phyloP scores from a whole-genome alignment of 148 eudicot genomes.

The Cornus suecica region DNA sequence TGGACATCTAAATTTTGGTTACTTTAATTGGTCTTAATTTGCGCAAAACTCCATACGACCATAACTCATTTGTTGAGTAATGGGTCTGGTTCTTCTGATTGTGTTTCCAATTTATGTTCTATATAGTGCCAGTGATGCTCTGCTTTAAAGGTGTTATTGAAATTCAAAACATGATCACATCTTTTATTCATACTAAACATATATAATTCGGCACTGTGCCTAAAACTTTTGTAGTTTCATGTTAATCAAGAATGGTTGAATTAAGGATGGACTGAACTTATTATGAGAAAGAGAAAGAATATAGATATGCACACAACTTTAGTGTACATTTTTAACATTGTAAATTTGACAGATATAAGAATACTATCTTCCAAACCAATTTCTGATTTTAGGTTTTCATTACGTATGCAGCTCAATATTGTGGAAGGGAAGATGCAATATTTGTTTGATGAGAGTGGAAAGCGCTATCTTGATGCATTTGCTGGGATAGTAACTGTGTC shows the following conservation, averaged over 20 bases:
- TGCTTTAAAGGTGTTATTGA: background rate
- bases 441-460: slow-evolving; percentile 84
- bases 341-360: background rate
- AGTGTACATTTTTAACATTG: background rate
- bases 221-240: background rate
- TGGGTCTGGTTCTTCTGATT: background rate
- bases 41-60: background rate
- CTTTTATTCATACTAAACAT: background rate
- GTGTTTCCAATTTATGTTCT: background rate
- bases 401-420: slow-evolving; percentile 66
- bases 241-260: background rate
- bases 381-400: slow-evolving; percentile 10
- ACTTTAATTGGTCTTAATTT: too few relatives aligned
- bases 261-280: background rate
- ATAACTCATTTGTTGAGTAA: background rate
- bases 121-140: background rate
- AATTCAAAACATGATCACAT: background rate
- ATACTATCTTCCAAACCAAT: background rate
- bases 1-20: background rate
- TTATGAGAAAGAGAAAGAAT: too few relatives aligned
- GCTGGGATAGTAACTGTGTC: slow-evolving; percentile 98
- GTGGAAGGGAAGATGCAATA: slow-evolving; percentile 99
- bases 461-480: slow-evolving; percentile 96
- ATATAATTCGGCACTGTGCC: background rate
- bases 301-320: background rate